Percentiles rank a stretch among this genome's conserved stretches.
These are phyloP conservation scores for Cordyceps javanica DNA, from an alignment of 2,329 filamentous ascomycete species.

Conservation along the genomic window DNA sequence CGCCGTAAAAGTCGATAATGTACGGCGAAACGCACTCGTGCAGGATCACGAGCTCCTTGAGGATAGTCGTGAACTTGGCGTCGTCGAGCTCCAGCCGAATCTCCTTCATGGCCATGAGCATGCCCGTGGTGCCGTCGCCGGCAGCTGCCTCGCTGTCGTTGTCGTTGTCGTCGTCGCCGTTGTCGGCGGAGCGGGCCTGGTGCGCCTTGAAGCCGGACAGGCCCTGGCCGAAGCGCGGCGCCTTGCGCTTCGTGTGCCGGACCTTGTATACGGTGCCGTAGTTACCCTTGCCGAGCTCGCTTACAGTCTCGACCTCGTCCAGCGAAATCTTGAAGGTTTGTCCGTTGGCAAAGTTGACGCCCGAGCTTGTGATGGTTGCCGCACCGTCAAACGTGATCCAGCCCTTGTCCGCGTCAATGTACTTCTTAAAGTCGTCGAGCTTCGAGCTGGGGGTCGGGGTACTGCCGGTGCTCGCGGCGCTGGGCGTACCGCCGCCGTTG, in stretches of 20 bases:
- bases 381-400: conserved; percentile 91
- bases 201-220: conserved; percentile 42
- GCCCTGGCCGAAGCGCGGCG: conserved; percentile 54
- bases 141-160: conserved; percentile 25
- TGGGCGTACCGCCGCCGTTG: too few species aligned
- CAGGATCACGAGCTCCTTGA: conserved; percentile 94
- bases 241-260: conserved; percentile 64
- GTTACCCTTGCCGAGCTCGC: conserved; percentile 94
- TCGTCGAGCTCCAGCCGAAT: conserved; percentile 93
- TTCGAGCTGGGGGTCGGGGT: conserved; percentile 36
- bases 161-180: conserved; percentile 13
- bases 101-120: conserved; percentile 99
- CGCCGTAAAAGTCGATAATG: conserved; percentile 98
- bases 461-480: too few species aligned
- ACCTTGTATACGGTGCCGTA: conserved; percentile 99
- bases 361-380: conserved; percentile 79
- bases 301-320: conserved; percentile 88
- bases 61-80: conserved; percentile 91
- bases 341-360: conserved; percentile 88
- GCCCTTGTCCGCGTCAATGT: conserved; percentile 85
- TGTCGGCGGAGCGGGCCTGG: conserved; percentile 17
- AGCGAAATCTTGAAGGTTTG: conserved; percentile 89
- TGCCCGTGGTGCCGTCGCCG: conserved; percentile 53
- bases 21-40: conserved; percentile 93
- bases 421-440: conserved; percentile 62